These are phyloP conservation scores for Pisolithus microcarpus DNA, from an alignment of 768 basidiomycete genomes.

Conservation along the genomic window DNA sequence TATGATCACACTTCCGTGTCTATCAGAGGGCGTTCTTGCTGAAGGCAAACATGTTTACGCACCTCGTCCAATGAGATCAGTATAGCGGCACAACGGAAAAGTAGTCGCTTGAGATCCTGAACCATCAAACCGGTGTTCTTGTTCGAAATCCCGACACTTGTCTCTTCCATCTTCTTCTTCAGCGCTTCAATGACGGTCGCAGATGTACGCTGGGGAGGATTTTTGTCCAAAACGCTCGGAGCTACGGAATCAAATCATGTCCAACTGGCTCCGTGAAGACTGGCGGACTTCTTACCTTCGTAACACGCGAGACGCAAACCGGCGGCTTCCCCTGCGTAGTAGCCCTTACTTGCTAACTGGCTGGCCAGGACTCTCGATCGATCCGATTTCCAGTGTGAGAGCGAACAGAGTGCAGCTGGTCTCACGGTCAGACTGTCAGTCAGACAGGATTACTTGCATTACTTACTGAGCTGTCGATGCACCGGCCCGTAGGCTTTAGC, in stretches of 20 bases:
- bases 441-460: background rate
- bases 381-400: conserved; percentile 68
- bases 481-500: conserved; percentile 74
- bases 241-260: conserved; percentile 29
- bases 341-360: conserved; percentile 87
- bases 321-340: conserved; percentile 80
- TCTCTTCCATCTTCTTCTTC: conserved; percentile 57
- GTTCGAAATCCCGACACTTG: conserved; percentile 58
- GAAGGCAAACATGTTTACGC: conserved; percentile 1
- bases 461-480: conserved; percentile 68
- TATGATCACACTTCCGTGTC: conserved; percentile 63
- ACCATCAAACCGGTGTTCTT: conserved; percentile 72
- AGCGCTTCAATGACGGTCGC: conserved; percentile 57
- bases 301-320: conserved; percentile 68
- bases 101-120: conserved; percentile 74
- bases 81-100: conserved; percentile 82
- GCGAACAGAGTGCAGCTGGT: conserved; percentile 46
- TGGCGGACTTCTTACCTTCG: conserved; percentile 41
- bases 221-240: conserved; percentile 51
- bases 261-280: background rate
- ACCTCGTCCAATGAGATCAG: conserved; percentile 67
- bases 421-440: background rate
- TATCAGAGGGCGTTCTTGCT: background rate
- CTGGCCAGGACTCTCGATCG: conserved; percentile 73
- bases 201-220: conserved; percentile 54